Evolutionary conservation across 805 yeast species (phyloP), one percentile per base, ranked within the genome.

Genomic region (Ogataea kodamae): DNA sequence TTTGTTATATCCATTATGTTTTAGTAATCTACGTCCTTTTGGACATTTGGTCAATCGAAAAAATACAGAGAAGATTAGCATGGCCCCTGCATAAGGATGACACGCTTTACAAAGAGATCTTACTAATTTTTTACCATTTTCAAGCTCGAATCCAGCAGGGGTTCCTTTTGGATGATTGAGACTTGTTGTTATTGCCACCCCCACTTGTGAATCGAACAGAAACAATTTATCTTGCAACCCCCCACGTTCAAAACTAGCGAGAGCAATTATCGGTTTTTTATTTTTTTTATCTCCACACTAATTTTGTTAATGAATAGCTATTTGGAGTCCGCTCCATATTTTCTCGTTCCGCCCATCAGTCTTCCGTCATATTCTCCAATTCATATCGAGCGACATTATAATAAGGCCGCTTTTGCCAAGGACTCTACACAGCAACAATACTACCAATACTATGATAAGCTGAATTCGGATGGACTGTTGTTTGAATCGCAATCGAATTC

Each of bases 1-100:
- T n/a, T n/a, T n/a, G n/a, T n/a, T 22, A 31, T 37, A 25, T 20
- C 5, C 17, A 14, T 9, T 23, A 22, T 13, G 8, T 24, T 13
- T n/a, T 6, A 21, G 29, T 30, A 29, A 9, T 25, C 20, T n/a
- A 10, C 29, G 65, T 57, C 78, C 80, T 72, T 69, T 75, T 80
- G 85, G 88, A 79, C 90, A 81, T 79, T 81, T 87, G 90, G 97
- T 90, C 97, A 90, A 90, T 81, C 89, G 96, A 89, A 90, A 82
- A 95, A 88, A 90, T 90, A 90, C 98, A 90, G 97, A 90, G 98
- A 90, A 90, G 97, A 92, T 90, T 89, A 90, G 97, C 97, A 92
- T 94, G 95, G 96, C 96, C 97, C 97, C 96, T 90, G 97, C 97
- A 90, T 92, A 92, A 92, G 96, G 97, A 90, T 90, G 97, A 89